Percentiles rank a stretch among this genome's conserved stretches.
These are phyloP conservation scores for Penicillium glabrum DNA, from an alignment of 2,329 filamentous ascomycete genomes.

Conservation along the genomic window DNA sequence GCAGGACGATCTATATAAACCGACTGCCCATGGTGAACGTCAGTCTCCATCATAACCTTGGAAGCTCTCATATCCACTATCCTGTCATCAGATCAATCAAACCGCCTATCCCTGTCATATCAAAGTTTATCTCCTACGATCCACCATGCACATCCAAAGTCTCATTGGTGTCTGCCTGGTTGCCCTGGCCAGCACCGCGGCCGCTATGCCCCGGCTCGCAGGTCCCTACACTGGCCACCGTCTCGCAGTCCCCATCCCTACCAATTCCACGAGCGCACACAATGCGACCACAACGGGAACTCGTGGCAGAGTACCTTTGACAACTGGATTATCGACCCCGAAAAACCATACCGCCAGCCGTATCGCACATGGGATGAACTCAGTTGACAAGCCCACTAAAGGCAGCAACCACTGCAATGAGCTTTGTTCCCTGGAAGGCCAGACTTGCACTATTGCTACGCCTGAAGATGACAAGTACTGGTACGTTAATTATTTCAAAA, in stretches of 20 bases:
- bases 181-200: constrained; percentile 13
- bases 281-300: constrained; percentile 19
- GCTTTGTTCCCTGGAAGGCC: constrained; percentile 24
- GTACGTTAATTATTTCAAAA: constrained; percentile 12
- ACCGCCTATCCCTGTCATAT: background rate
- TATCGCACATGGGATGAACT: constrained; percentile 3
- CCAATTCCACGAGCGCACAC: constrained; percentile 12
- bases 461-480: constrained; percentile 27
- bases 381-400: constrained; percentile 4
- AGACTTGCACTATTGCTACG: constrained; percentile 25
- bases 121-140: background rate
- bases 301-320: constrained; percentile 4
- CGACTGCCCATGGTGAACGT: background rate
- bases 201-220: constrained; percentile 18
- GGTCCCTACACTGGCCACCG: constrained; percentile 16
- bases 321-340: constrained; percentile 5
- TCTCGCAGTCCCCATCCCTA: constrained; percentile 11
- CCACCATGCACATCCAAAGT: constrained; percentile 22
- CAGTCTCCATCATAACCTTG: background rate
- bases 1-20: constrained; percentile 5
- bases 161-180: constrained; percentile 12
- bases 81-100: background rate
- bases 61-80: background rate
- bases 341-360: constrained; percentile 3
- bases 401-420: constrained; percentile 21